Conservation (phyloP, 2,329 filamentous ascomycete genomes). For the Dactylellina drechsleri region DNA sequence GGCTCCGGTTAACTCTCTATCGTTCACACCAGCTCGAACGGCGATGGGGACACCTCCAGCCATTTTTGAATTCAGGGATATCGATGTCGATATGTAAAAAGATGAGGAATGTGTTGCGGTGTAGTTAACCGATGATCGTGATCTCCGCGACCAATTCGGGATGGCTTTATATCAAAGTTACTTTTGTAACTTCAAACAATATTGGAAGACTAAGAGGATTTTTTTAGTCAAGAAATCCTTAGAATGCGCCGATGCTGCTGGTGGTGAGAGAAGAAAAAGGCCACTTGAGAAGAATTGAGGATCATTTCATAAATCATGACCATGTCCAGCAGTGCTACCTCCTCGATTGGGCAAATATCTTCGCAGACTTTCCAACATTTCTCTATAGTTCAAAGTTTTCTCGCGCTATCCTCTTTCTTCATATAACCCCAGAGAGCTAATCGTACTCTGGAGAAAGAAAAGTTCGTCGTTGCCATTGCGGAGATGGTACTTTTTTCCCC, state of each 20-base stretch:
- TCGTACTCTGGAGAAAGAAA: conserved; percentile 34
- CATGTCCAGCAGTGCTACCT: conserved; percentile 38
- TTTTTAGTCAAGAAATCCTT: conserved; percentile 11
- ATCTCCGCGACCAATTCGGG: conserved; percentile 14
- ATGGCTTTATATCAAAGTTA: conserved; percentile 16
- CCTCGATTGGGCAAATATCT: conserved; percentile 40
- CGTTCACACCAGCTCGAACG: conserved; percentile 52
- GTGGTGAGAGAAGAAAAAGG: conserved; percentile 26
- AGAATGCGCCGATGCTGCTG: conserved; percentile 16
- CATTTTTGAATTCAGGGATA: conserved; percentile 21
- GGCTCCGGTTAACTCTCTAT: conserved; percentile 65
- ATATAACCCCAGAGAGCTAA: conserved; percentile 27
- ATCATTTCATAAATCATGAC: conserved; percentile 43
- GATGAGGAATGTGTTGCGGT: conserved; percentile 18
- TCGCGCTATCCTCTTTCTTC: conserved; percentile 10
- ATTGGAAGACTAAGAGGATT: not conserved
- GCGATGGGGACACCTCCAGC: conserved; percentile 50
- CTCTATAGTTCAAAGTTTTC: not conserved
- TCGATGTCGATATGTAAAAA: conserved; percentile 1
- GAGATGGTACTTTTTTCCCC: conserved; percentile 26
- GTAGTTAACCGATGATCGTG: conserved; percentile 8
- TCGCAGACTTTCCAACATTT: conserved; percentile 23
- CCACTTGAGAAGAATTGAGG: conserved; percentile 24
- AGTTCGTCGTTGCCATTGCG: not conserved
- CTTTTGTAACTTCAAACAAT: conserved; percentile 7